Conservation (phyloP, 1,139 yeast species). For the Saccharomyces pastorianus region DNA sequence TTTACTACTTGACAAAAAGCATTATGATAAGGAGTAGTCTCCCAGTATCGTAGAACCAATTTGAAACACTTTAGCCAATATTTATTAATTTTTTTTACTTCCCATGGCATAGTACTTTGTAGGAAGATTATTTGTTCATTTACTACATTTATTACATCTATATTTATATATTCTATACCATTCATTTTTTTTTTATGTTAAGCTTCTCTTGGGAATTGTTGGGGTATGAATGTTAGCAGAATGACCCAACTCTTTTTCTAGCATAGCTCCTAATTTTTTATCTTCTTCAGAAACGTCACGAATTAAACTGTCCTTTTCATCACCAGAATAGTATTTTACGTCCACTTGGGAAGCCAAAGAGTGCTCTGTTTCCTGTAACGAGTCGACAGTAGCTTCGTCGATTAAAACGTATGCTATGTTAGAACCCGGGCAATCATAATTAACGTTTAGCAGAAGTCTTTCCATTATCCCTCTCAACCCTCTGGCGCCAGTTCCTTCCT, state of each 20-base stretch:
- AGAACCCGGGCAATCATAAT: constrained; percentile 48
- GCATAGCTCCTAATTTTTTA: constrained; percentile 21
- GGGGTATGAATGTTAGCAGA: constrained; percentile 6
- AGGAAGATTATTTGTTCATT: not conserved
- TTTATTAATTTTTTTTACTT: not conserved
- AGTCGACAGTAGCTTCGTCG: constrained; percentile 35
- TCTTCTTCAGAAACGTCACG: constrained; percentile 37
- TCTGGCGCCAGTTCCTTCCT: constrained; percentile 49
- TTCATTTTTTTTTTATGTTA: not conserved
- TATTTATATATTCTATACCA: constrained; percentile 1
- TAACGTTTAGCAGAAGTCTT: constrained; percentile 40
- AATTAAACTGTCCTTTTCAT: constrained; percentile 34
- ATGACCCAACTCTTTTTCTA: constrained; percentile 30
- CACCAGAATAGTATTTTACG: constrained; percentile 39
- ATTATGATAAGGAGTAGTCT: not conserved
- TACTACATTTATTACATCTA: not conserved
- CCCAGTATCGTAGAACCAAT: not conserved
- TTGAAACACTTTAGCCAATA: not conserved
- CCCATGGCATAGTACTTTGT: not conserved
- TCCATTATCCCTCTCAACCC: constrained; percentile 47
- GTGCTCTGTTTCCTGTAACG: constrained; percentile 28
- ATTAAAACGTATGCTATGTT: constrained; percentile 40
- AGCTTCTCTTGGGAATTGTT: constrained; percentile 10
- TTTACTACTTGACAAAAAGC: not conserved
- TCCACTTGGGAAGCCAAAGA: constrained; percentile 30